Base-by-base conservation (phyloP, 2,329 filamentous ascomycete genomes). In the Microdochium paspali region DNA sequence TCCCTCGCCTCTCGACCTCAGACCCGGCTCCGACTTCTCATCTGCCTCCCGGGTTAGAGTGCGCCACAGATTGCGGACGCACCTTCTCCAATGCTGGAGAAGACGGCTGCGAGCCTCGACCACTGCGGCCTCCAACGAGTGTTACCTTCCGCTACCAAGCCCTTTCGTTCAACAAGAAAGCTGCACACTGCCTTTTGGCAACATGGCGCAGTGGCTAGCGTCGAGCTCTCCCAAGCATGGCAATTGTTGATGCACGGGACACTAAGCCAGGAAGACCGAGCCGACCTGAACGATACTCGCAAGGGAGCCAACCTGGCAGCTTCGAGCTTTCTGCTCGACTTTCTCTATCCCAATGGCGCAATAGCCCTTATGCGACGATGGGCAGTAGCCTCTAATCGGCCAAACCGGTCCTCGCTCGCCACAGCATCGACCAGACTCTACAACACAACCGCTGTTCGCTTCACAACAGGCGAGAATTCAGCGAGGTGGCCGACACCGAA, bases 21-120 rank as follows among this genome's bases (percentile, higher is more conserved):
- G 18, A n/a, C 13, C 15, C 35, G 10, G 9, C 3, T 40, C 18
- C 35, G 4, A 10, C 35, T n/a, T n/a, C n/a, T n/a, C 26, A 28
- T 13, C 26, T 28, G 35, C 23, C 3, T 20, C 35, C 6, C 15
- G 10, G 31, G 31, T n/a, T 18, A n/a, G 10, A 6, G 10, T 18
- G 31, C 31, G 31, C n/a, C 31, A 40, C 35, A 18, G 18, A 18
- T 40, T 21, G 35, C 35, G 43, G 35, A 20, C 18, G 49, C 46
- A 45, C 44, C 45, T 44, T 51, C 52, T 54, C 68, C 66, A 62
- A 78, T 80, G 75, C 72, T 80, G 57, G 76, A 80, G 68, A 73
- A 75, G 70, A 76, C 76, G 48, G 73, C 74, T 35, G 70, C 71
- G 51, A 70, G 67, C 61, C 63, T 80, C 63, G 77, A 80, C 70